Base-by-base conservation (phyloP, 768 basidiomycete genomes). In the Pleurotus djamor region DNA sequence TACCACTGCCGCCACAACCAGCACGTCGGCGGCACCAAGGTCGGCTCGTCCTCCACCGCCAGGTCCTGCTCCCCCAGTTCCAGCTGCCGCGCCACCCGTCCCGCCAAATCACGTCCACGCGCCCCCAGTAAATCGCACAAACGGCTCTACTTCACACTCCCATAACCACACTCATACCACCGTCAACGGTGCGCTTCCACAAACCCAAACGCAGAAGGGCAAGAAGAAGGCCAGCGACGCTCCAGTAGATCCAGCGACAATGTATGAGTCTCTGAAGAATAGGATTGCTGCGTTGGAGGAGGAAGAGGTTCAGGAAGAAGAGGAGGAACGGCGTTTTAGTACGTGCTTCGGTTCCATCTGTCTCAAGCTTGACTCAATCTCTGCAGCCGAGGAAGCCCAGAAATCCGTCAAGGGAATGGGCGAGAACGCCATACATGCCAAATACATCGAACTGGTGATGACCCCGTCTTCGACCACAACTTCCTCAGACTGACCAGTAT, bases 211-310 rank as follows among this genome's bases (percentile, higher is more conserved):
- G 45, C 72, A 74, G 65, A 87, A 88, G 75, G 77, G 80, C 49
- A 93, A 91, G 85, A 56, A 56, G 54, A 89, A 87, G 78, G 89
- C 88, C 72, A 81, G 77, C 64, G 89, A 88, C 61, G 69, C 79
- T 5, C 87, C 86, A 17, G 83, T 91, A 57, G 92, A 95, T 76
- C 91, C 92, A 57, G 88, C 86, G 2, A 82, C 85, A 44, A 91
- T 94, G 89, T 93, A 93, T 70, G 92, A 94, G 72, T 90, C 86
- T 57, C 78, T 95, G 67, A 93, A 89, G 83, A 94, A 80, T 71
- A 82, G 92, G 71, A 95, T 95, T 73, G 91, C 93, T 4, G 92
- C 91, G 45, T 76, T 95, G 63, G 92, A 95, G 69, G 92, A 94
- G 71, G 92, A 92, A 68, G 89, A 91, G 67, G 88, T 89, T 36